Percentiles rank a stretch among this genome's conserved stretches.
These are phyloP conservation scores for Candida quercuum DNA, from an alignment of 805 yeast species.

Conservation along the genomic window DNA sequence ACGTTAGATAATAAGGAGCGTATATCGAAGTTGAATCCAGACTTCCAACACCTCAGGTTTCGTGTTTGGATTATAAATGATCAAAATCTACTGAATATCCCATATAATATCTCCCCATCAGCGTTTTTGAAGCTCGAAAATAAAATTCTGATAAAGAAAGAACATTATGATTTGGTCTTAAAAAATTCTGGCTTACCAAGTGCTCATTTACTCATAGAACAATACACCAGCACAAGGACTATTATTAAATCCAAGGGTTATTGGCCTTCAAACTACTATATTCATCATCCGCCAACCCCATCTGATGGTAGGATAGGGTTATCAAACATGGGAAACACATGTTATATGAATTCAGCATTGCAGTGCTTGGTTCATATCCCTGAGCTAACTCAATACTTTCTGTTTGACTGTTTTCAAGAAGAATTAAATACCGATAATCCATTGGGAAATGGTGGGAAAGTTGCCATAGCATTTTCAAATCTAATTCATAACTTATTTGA, in stretches of 20 bases:
- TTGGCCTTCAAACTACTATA: conserved; percentile 32
- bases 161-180: conserved; percentile 12
- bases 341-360: conserved; percentile 92
- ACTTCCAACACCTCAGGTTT: conserved; percentile 7
- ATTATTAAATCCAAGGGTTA: conserved; percentile 19
- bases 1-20: conserved; percentile 12
- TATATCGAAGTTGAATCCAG: conserved; percentile 1
- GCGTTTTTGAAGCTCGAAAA: conserved; percentile 23
- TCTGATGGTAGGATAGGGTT: conserved; percentile 54
- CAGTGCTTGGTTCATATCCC: conserved; percentile 88
- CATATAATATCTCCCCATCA: conserved; percentile 21
- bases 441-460: conserved; percentile 76
- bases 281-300: conserved; percentile 26
- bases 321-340: conserved; percentile 79
- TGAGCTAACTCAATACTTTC: conserved; percentile 72
- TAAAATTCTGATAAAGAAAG: conserved; percentile 21
- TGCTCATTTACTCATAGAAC: conserved; percentile 30
- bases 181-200: conserved; percentile 16
- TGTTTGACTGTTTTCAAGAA: conserved; percentile 47
- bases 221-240: conserved; percentile 12
- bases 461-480: conserved; percentile 71
- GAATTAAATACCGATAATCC: conserved; percentile 80
- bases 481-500: conserved; percentile 58
- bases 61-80: conserved; percentile 21
- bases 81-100: conserved; percentile 7